Base-by-base conservation (phyloP, 2,329 filamentous ascomycete genomes). In the Beauveria australis region DNA sequence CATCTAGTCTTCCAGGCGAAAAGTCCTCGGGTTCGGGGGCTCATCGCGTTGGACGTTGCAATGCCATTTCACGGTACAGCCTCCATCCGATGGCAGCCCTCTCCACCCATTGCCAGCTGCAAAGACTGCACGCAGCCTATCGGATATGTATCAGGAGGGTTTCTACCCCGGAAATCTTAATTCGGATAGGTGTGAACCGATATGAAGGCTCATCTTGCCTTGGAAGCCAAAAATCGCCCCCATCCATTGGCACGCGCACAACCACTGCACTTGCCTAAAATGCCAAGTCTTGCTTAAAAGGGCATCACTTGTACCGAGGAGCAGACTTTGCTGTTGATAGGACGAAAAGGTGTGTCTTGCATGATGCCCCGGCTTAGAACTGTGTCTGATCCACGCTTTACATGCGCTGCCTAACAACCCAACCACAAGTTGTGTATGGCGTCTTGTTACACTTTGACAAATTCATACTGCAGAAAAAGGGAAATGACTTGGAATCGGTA, bases 131-230 rank as follows among this genome's bases (percentile, higher is more conserved):
- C 26, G 22, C 22, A n/a, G 24, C 9, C 37, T 59, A 4, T 14
- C 40, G n/a, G 12, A 30, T 5, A 28, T 59, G 56, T 59, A 59
- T 52, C 56, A 59, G 56, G 48, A 59, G 56, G 6, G 56, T 59
- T 59, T 59, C 56, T 59, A 24, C 26, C 56, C 47, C 40, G 44
- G 47, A 49, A 52, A 59, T 44, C 37, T 46, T 46, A 55, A 49
- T 55, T 33, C 59, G 59, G 59, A 60, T 60, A 41, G 40, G 24
- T 49, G 51, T 24, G 59, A 49, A 54, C 59, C 59, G 59, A 60
- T 43, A 60, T 60, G 59, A 60, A 60, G 51, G 59, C 44, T 53
- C 33, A 47, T 26, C 9, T 22, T n/a, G 26, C 28, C 44, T 44
- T 41, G 56, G 18, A 16, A 19, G 22, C 22, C 30, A 40, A 37